Conservation (phyloP, 176 grass and related monocot species). For the Cymbopogon citratus region DNA sequence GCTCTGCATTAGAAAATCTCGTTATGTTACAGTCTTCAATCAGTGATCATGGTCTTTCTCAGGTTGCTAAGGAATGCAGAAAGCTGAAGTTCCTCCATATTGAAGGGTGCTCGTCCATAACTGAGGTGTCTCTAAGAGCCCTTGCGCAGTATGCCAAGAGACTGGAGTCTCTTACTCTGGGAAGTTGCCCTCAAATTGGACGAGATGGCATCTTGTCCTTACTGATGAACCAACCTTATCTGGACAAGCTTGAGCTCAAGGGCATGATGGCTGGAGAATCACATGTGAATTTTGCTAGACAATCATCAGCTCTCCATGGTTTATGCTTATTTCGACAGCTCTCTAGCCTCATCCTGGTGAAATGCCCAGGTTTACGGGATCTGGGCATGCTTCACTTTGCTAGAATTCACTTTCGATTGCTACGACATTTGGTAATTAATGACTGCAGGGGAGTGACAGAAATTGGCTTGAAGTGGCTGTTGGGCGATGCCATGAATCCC, state of each 20-base stretch:
- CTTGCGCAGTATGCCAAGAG: slow-evolving; percentile 9
- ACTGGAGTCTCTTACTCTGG: background rate
- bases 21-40: background rate
- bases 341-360: slow-evolving; percentile 13
- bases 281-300: background rate
- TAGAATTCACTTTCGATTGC: background rate
- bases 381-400: background rate
- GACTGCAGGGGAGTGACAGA: slow-evolving; percentile 22
- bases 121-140: slow-evolving; percentile 1
- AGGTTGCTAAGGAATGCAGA: slow-evolving; percentile 5
- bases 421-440: slow-evolving; percentile 8
- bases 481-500: background rate
- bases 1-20: background rate
- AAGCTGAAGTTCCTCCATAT: slow-evolving; percentile 1
- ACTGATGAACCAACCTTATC: background rate
- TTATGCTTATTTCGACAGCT: background rate
- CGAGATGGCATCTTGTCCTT: slow-evolving; percentile 10
- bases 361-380: background rate
- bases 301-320: background rate
- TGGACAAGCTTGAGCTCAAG: slow-evolving; percentile 15
- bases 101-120: background rate
- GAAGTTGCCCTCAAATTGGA: slow-evolving; percentile 7
- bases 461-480: background rate
- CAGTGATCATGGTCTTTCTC: slow-evolving; percentile 1
- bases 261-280: background rate